A percentile compares a stretch with the other conserved stretches of the same genome.
Conservation (phyloP, 2,329 filamentous ascomycete genomes). For the Madurella mycetomatis region DNA sequence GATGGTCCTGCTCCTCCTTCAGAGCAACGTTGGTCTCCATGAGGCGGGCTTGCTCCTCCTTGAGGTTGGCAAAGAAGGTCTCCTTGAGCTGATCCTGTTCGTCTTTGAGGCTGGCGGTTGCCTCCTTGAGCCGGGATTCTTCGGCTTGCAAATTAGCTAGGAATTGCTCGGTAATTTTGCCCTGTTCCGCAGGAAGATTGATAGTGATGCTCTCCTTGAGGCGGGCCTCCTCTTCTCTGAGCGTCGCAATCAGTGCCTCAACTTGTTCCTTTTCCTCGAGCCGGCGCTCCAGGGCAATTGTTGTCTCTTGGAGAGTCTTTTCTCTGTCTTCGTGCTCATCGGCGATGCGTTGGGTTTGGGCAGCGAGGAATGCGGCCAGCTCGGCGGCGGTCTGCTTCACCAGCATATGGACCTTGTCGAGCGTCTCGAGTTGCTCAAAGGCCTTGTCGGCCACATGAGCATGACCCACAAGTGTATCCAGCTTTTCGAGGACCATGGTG, state of each 20-base stretch:
- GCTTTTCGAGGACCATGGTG: conserved; percentile 53
- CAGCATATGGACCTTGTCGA: conserved; percentile 85
- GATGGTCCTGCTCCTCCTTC: conserved; percentile 15
- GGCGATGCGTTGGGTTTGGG: conserved; percentile 68
- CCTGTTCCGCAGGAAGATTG: conserved; percentile 24
- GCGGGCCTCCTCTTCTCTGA: conserved; percentile 24
- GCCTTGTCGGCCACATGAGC: conserved; percentile 63
- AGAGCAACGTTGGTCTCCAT: conserved; percentile 21
- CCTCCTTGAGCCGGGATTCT: conserved; percentile 18
- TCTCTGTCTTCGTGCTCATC: conserved; percentile 76
- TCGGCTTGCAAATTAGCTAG: conserved; percentile 44
- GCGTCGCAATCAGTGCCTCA: conserved; percentile 17
- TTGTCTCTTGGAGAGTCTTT: conserved; percentile 74
- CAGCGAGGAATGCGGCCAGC: conserved; percentile 74
- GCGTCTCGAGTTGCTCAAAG: conserved; percentile 69
- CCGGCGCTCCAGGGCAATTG: conserved; percentile 69
- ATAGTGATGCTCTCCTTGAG: conserved; percentile 24
- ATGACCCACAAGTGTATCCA: conserved; percentile 57
- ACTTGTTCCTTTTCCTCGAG: conserved; percentile 24
- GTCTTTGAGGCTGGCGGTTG: conserved; percentile 21
- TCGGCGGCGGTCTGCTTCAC: conserved; percentile 80
- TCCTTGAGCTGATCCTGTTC: conserved; percentile 25
- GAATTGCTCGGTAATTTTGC: conserved; percentile 22
- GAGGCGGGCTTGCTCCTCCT: conserved; percentile 21
- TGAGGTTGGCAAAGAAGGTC: conserved; percentile 20